A percentile compares a stretch with the other conserved stretches of the same genome.
These are phyloP conservation scores for Lachnellula occidentalis DNA, from an alignment of 2,329 filamentous ascomycete species.

Conservation along the genomic window DNA sequence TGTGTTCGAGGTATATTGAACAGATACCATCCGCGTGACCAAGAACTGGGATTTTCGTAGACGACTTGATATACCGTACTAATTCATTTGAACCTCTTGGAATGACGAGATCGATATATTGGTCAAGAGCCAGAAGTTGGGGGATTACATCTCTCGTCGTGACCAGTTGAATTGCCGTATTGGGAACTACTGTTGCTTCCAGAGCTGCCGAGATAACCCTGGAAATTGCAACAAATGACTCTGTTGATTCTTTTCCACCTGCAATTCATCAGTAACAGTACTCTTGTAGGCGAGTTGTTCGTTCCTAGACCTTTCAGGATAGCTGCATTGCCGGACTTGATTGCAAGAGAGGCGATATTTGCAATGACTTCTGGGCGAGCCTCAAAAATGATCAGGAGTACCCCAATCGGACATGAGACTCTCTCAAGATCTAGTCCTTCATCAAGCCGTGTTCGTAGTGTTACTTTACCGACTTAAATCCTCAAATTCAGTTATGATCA, in stretches of 20 bases:
- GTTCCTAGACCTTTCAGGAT: slow-evolving; percentile 76
- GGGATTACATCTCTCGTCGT: slow-evolving; percentile 88
- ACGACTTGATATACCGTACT: slow-evolving; percentile 70
- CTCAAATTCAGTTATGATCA: slow-evolving; percentile 4
- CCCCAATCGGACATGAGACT: slow-evolving; percentile 89
- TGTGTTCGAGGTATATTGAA: slow-evolving; percentile 74
- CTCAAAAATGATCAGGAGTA: slow-evolving; percentile 98
- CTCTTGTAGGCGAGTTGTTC: not conserved
- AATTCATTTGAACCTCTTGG: slow-evolving; percentile 52
- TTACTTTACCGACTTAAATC: slow-evolving; percentile 69
- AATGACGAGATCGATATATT: slow-evolving; percentile 90
- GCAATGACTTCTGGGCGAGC: slow-evolving; percentile 96
- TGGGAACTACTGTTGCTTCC: slow-evolving; percentile 67
- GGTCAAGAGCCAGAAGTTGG: slow-evolving; percentile 78
- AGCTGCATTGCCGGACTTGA: slow-evolving; percentile 95
- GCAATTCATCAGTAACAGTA: slow-evolving; percentile 6
- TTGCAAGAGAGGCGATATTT: slow-evolving; percentile 90
- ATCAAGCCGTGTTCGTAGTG: slow-evolving; percentile 78
- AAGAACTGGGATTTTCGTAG: slow-evolving; percentile 90
- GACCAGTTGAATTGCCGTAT: slow-evolving; percentile 86
- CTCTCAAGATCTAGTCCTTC: slow-evolving; percentile 80
- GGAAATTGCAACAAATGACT: slow-evolving; percentile 92
- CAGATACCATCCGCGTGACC: slow-evolving; percentile 95
- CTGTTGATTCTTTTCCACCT: slow-evolving; percentile 90
- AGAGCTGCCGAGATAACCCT: slow-evolving; percentile 77